Evolutionary conservation across 768 basidiomycete species (phyloP).

Genomic region (Tricholoma flavovirens): DNA sequence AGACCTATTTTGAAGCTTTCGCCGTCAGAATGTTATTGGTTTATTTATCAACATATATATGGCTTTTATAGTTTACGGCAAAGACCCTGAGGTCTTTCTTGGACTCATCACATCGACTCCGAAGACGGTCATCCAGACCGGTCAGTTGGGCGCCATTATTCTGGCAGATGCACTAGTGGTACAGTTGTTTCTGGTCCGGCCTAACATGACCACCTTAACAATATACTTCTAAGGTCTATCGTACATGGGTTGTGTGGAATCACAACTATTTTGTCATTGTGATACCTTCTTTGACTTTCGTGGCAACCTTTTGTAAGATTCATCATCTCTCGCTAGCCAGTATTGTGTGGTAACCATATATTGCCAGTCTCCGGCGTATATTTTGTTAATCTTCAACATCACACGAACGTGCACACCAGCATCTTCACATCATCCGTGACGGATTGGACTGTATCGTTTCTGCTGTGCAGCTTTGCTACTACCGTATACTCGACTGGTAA

Average conservation of each 20-base stretch:
- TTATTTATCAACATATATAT: not conserved
- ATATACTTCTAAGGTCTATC: too few relatives aligned
- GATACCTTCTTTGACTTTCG: not conserved
- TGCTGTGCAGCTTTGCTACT: not conserved
- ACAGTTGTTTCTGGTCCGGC: not conserved
- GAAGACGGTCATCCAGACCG: not conserved
- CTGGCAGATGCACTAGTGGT: not conserved
- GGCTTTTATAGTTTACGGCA: not conserved
- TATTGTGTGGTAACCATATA: not conserved
- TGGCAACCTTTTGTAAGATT: not conserved
- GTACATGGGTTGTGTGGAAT: not conserved
- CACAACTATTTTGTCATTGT: not conserved
- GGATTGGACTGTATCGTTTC: not conserved
- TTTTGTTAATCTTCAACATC: not conserved
- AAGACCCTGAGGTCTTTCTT: not conserved
- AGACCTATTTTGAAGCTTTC: not conserved
- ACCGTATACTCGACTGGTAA: not conserved
- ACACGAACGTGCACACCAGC: not conserved
- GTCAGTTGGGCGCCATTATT: not conserved
- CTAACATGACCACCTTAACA: too few relatives aligned
- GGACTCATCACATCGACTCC: not conserved
- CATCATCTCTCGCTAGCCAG: not conserved
- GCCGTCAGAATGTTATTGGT: not conserved
- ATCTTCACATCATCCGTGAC: not conserved
- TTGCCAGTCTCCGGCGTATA: not conserved